Evolutionary conservation across 2,329 filamentous ascomycete species (phyloP), one percentile per base, ranked within the genome.

Genomic region (Fusarium armeniacum): DNA sequence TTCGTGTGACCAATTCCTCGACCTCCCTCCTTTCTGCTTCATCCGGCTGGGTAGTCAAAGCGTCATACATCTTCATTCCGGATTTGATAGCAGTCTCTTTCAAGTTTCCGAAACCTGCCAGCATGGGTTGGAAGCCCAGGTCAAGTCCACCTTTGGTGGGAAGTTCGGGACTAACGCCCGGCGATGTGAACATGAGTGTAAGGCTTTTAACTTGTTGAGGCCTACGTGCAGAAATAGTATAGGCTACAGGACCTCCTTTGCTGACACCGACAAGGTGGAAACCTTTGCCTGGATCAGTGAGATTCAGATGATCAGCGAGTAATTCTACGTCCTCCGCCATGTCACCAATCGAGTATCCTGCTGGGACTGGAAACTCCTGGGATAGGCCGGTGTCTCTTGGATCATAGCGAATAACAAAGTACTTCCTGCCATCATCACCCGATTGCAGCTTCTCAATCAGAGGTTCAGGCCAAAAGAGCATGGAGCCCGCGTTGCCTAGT

Each of bases 271-370:
- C 65, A 2, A 78, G 5, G 33, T 78, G 75, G 11, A 75, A 62
- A 1, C 65, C 57, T 5, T 68, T 61, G 9, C 47, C n/a, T 3
- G 57, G 2, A 3, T 30, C 15, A 8, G 11, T 40, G 26, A 78
- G 59, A 4, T 60, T 52, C 2, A 78, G 65, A 26, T 78, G 76
- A 10, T 68, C 58, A 28, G 71, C 60, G 1, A 78, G 70, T 2
- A 71, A 72, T n/a, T 76, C 75, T 7, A 75, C 63, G 15, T 78
- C 75, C 4, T 58, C 51, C 12, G 68, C 74, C 75, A 78, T 75
- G 18, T 76, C 74, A 7, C 35, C 20, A 15, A 78, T 62, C 3
- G 68, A 71, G 47, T 78, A 78, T 16, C 71, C 72, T 5, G 49
- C 55, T 0, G 70, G 63, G 2, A 67, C 69, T 1, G 73, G 52